Evolutionary conservation across 352 stramenopile genomes (phyloP).

Genomic region (Pseudoperonospora humuli): DNA sequence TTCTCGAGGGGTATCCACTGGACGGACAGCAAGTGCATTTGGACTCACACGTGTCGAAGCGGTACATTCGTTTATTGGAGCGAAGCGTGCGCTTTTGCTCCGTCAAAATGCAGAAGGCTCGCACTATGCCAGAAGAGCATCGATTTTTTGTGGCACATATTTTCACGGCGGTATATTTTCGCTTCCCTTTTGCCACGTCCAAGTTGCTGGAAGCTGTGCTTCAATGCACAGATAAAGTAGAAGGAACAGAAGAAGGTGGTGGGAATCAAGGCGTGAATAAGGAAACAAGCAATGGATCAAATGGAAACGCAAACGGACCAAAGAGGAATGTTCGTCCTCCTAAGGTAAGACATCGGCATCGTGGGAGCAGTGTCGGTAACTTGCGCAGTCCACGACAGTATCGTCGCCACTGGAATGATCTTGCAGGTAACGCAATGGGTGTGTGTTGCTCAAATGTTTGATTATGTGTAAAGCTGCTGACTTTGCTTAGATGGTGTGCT

Average conservation of each 20-base stretch:
- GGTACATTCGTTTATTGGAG: constrained; percentile 53
- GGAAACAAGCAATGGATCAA: constrained; percentile 4
- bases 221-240: constrained; percentile 48
- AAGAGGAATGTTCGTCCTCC: constrained; percentile 10
- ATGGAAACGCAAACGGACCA: constrained; percentile 4
- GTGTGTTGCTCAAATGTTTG: not conserved
- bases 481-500: not conserved
- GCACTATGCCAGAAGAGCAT: constrained; percentile 65
- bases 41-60: constrained; percentile 40
- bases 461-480: not conserved
- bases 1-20: constrained; percentile 59
- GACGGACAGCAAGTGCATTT: constrained; percentile 46
- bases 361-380: constrained; percentile 12
- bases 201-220: constrained; percentile 47
- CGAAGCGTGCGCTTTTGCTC: constrained; percentile 53
- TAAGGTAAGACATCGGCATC: constrained; percentile 15
- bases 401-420: constrained; percentile 52
- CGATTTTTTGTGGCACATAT: constrained; percentile 67
- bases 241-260: constrained; percentile 14
- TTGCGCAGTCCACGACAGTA: constrained; percentile 47
- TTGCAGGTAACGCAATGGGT: constrained; percentile 25
- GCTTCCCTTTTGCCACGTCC: constrained; percentile 42
- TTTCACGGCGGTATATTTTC: constrained; percentile 59
- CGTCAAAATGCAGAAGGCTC: constrained; percentile 53
- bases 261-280: constrained; percentile 2